Evolutionary conservation across 805 yeast species (phyloP), one percentile per base, ranked within the genome.

Genomic region (Ogataea methylovora): DNA sequence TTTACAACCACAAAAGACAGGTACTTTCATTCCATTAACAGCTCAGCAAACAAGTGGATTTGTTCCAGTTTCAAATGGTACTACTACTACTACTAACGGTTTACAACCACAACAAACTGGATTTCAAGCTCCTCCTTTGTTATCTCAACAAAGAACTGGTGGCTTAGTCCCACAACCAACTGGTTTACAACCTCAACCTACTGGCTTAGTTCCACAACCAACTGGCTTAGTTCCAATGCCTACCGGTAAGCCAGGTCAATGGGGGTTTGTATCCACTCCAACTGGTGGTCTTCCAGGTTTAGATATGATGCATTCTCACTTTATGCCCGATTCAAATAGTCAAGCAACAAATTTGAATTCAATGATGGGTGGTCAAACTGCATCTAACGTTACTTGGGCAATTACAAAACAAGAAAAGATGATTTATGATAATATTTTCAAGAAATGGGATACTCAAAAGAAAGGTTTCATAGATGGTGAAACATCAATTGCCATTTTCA

Each of bases 371-470:
- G 59, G 56, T 4, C 27, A 34, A 7, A 23, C 37, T 14, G 49
- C 57, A 30, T 69, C 75, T 13, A 77, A 80, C 38, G 81, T 82
- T 24, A 73, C 82, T 8, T 78, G 84, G 83, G 83, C 87, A 17
- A 86, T 90, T 46, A 79, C 94, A 32, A 82, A 84, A 47, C 86
- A 84, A 48, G 97, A 90, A 53, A 88, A 86, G 53, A 69, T 69
- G 36, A 76, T 86, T 38, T 90, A 88, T 60, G 94, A 84, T 49
- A 84, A 80, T 32, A 84, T 90, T 39, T 90, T 92, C 61, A 72
- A 70, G 36, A 87, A 92, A 27, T 90, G 95, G 86, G 97, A 88
- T 51, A 63, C 75, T 12, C 50, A 64, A 27, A 69, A 69, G 30
- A 62, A 63, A 29, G 97, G 97, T 0, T 74, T 60, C 42, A 67